Percentiles rank a stretch among this genome's conserved stretches.
Conservation (phyloP, 208 protist species). For the Acanthamoeba healyi region DNA sequence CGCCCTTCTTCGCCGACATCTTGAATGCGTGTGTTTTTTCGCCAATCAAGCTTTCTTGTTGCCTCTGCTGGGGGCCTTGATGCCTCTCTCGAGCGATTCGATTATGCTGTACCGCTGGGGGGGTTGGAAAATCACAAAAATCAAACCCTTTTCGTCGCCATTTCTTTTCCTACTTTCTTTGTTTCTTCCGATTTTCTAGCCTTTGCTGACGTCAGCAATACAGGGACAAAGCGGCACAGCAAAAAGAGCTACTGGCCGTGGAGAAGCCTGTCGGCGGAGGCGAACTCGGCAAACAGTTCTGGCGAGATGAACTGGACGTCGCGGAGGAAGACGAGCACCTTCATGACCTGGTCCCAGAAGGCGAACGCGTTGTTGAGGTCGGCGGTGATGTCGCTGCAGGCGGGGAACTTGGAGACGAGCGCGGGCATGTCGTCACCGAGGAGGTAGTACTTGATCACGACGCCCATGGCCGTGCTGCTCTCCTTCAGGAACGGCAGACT, state of each 20-base stretch:
- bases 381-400: slow-evolving; percentile 5
- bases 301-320: slow-evolving; percentile 4
- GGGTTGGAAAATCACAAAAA: no score
- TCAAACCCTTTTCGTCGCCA: not conserved
- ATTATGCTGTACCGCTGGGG: no score
- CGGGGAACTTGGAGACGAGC: slow-evolving; percentile 27
- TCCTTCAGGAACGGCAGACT: slow-evolving; percentile 27
- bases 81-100: no score
- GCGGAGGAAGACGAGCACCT: slow-evolving; percentile 27
- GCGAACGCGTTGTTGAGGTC: slow-evolving; percentile 39
- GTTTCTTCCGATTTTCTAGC: not conserved
- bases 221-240: not conserved
- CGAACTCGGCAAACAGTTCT: slow-evolving; percentile 51
- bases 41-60: not conserved
- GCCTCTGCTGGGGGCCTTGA: no score
- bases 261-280: slow-evolving; percentile 17
- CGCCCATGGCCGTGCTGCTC: slow-evolving; percentile 30
- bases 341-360: slow-evolving; percentile 48
- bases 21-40: slow-evolving; percentile 15
- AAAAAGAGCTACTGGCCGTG: not conserved
- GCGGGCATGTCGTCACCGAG: slow-evolving; percentile 11
- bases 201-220: not conserved
- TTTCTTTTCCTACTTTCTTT: not conserved
- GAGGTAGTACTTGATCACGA: slow-evolving; percentile 44
- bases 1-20: slow-evolving; percentile 83